These are phyloP conservation scores for Macrocybe gigantea DNA, from an alignment of 768 basidiomycete genomes.

Conservation along the genomic window DNA sequence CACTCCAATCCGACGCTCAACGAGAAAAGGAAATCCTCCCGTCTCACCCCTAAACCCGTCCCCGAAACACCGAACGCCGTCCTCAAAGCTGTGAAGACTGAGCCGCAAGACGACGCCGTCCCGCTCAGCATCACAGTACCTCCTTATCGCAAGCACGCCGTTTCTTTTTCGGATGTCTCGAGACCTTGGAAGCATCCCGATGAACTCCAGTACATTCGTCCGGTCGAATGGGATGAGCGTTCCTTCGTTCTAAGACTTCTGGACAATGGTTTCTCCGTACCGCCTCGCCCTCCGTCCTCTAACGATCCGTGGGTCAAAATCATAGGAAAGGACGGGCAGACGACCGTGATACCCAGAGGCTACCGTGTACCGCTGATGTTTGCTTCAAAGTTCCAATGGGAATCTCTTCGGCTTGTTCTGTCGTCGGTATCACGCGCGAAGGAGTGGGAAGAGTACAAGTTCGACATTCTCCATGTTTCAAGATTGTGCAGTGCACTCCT, in stretches of 20 bases:
- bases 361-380: conserved; percentile 42
- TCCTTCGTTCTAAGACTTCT: conserved; percentile 26
- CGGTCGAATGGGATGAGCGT: conserved; percentile 24
- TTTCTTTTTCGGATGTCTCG: neutral
- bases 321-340: conserved; percentile 10
- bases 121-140: neutral
- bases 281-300: conserved; percentile 16
- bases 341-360: conserved; percentile 24
- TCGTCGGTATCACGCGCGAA: conserved; percentile 22
- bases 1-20: too few relatives aligned
- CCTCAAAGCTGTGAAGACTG: too few relatives aligned
- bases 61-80: too few relatives aligned
- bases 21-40: too few relatives aligned
- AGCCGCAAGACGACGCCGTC: neutral
- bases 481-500: conserved; percentile 32
- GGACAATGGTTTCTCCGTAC: conserved; percentile 30
- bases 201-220: conserved; percentile 31
- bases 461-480: conserved; percentile 37
- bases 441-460: conserved; percentile 37
- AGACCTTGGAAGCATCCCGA: conserved; percentile 32
- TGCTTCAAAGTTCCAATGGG: conserved; percentile 39
- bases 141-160: neutral
- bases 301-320: conserved; percentile 13
- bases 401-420: conserved; percentile 32
- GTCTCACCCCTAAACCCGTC: too few relatives aligned